phyloP scores from a whole-genome alignment of 495 filamentous ascomycete genomes.

The Monascus purpureus region DNA sequence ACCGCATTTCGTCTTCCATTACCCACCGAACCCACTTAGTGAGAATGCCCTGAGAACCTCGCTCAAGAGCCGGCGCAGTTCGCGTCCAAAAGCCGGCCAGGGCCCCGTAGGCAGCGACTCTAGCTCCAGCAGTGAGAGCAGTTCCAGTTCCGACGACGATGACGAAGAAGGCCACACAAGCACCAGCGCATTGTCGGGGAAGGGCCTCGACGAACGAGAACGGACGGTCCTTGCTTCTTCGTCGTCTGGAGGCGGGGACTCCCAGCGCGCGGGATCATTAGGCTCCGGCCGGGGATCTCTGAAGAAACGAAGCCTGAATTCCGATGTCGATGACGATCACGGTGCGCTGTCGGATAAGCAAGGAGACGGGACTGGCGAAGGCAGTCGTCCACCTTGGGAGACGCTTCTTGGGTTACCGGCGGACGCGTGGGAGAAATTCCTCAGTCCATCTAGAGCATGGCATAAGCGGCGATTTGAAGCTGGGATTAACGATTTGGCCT shows the following conservation, averaged over 20 bases:
- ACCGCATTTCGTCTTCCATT: conserved; percentile 82
- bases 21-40: conserved; percentile 51
- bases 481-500: conserved; percentile 68
- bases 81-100: conserved; percentile 12
- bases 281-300: conserved; percentile 18
- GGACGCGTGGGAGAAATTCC: conserved; percentile 66
- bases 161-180: conserved; percentile 25
- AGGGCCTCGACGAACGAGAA: conserved; percentile 16
- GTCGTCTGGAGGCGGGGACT: conserved; percentile 18
- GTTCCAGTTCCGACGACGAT: conserved; percentile 34
- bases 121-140: conserved; percentile 33
- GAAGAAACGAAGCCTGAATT: conserved; percentile 6
- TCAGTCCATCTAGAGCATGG: conserved; percentile 66
- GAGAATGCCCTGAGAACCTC: conserved; percentile 25
- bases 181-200: conserved; percentile 12
- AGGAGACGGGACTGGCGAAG: conserved; percentile 38
- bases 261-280: conserved; percentile 26
- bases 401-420: conserved; percentile 61
- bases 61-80: conserved; percentile 2
- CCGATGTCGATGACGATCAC: conserved; percentile 30
- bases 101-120: conserved; percentile 25
- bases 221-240: conserved; percentile 10
- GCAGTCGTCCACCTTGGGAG: conserved; percentile 52
- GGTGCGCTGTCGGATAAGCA: conserved; percentile 28
- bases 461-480: conserved; percentile 83